Evolutionary conservation across 441 rosid genomes (phyloP).

Genomic region (Syzygium syzygioides): DNA sequence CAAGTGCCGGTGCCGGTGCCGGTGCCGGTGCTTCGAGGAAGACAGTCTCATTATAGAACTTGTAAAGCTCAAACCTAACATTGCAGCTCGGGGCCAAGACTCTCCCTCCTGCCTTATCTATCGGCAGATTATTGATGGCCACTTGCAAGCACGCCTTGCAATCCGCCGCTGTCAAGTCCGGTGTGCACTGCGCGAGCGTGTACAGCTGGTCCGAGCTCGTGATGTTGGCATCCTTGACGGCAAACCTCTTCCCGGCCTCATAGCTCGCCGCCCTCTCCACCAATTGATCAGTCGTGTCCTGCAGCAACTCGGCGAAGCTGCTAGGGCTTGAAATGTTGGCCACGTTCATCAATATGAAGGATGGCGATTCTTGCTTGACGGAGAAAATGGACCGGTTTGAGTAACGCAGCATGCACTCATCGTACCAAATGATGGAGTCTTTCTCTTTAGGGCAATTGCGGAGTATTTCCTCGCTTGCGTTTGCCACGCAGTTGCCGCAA

Average conservation of each 20-base stretch:
- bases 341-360: neutral
- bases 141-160: conserved; percentile 19
- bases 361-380: neutral
- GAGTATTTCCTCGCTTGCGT: neutral
- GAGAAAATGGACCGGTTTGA: neutral
- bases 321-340: neutral
- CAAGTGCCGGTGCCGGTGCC: neutral
- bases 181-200: neutral
- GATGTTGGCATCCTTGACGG: neutral
- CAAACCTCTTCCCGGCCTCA: neutral
- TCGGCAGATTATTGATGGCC: neutral
- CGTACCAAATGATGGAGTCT: neutral
- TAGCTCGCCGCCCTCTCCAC: neutral
- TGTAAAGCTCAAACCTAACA: conserved; percentile 7
- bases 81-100: conserved; percentile 28
- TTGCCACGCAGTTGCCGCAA: neutral
- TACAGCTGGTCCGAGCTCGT: neutral
- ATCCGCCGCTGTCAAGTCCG: neutral
- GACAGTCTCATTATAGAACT: neutral
- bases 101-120: conserved; percentile 19
- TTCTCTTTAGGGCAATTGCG: neutral
- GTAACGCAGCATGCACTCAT: neutral
- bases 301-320: neutral
- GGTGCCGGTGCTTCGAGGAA: neutral
- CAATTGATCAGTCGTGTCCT: neutral